Evolutionary conservation across 2,329 filamentous ascomycete genomes (phyloP).

Genomic region (Onygenales sp.): DNA sequence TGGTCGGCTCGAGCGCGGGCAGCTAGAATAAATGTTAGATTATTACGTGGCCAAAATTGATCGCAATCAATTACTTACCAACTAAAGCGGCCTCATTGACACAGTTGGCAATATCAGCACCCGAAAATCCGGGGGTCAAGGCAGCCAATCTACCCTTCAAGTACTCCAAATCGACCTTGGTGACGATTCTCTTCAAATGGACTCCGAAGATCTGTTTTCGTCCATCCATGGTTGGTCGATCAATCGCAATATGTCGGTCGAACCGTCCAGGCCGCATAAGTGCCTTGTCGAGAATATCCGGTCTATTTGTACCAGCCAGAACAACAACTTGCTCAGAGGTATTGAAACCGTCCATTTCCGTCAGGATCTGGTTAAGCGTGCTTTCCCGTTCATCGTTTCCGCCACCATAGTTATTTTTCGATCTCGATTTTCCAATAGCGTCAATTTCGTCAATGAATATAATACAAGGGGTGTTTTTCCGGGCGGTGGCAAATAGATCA

Average conservation of each 20-base stretch:
- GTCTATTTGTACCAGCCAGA: slow-evolving; percentile 89
- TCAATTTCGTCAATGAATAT: slow-evolving; percentile 99
- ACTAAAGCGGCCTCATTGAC: slow-evolving; percentile 96
- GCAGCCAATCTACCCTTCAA: slow-evolving; percentile 82
- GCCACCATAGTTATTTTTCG: slow-evolving; percentile 72
- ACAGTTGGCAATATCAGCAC: slow-evolving; percentile 96
- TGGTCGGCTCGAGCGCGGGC: slow-evolving; percentile 71
- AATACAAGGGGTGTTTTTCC: slow-evolving; percentile 95
- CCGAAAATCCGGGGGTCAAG: slow-evolving; percentile 90
- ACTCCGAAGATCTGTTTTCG: slow-evolving; percentile 94
- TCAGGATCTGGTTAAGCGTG: slow-evolving; percentile 95
- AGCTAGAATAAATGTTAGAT: slow-evolving; percentile 49
- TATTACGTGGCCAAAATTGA: background rate
- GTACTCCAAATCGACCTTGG: slow-evolving; percentile 78
- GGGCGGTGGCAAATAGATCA: slow-evolving; percentile 86
- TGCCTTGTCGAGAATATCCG: slow-evolving; percentile 89
- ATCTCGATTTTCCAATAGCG: slow-evolving; percentile 84
- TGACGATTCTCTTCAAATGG: slow-evolving; percentile 89
- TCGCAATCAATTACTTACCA: slow-evolving; percentile 50
- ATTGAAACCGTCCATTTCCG: slow-evolving; percentile 99
- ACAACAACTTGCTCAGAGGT: slow-evolving; percentile 94
- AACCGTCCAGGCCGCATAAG: slow-evolving; percentile 95
- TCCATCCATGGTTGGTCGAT: slow-evolving; percentile 92
- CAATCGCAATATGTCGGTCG: slow-evolving; percentile 91
- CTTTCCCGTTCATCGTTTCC: slow-evolving; percentile 96